Evolutionary conservation across 345 rosid species (phyloP), one percentile per base, ranked within the genome.

Genomic region (Lepidium africanum): DNA sequence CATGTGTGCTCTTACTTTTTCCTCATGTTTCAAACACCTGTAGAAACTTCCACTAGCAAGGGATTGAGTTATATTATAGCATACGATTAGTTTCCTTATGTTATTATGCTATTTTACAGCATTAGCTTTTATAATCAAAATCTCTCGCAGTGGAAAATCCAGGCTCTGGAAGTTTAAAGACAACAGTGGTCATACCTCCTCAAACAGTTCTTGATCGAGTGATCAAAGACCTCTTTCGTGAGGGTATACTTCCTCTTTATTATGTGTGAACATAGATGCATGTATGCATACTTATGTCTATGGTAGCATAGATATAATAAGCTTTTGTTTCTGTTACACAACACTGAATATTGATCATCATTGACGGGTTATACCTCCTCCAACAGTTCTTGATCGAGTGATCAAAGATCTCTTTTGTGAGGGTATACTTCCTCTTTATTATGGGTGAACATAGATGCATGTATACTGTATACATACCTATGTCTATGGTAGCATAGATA

Each of bases 401-500:
- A 78, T 94, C 65, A 94, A 89, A 81, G 97, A 94, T 80, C 93
- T 94, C 57, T 89, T 94, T 72, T 92, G 80, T 42, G 86, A 83
- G 21, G 99, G 97, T 93, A 85, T 33, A 41, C 52, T 61, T 71
- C 65, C 33, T 17, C 61, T 36, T 42, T 50, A 61, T 53, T 43
- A 8, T 70, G 9, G 33, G 19, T 23, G 35, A 36, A 39, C 59
- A 15, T 63, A 62, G 51, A 62, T 69, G 65, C 64, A 67, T 46
- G 52, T 67, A 35, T n/a, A n/a, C n/a, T n/a, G n/a, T n/a, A n/a
- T 60, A 27, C 38, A 33, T 9, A 15, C 33, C 67, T 33, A 36
- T 60, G 50, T 60, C 36, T 59, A 32, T 27, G 63, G 37, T 74
- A 59, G 48, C 62, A 16, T 52, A 37, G 12, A 45, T 27, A 17